Evolutionary conservation across 148 eudicot genomes (phyloP).

Genomic region (Rhododendron ferrugineum): DNA sequence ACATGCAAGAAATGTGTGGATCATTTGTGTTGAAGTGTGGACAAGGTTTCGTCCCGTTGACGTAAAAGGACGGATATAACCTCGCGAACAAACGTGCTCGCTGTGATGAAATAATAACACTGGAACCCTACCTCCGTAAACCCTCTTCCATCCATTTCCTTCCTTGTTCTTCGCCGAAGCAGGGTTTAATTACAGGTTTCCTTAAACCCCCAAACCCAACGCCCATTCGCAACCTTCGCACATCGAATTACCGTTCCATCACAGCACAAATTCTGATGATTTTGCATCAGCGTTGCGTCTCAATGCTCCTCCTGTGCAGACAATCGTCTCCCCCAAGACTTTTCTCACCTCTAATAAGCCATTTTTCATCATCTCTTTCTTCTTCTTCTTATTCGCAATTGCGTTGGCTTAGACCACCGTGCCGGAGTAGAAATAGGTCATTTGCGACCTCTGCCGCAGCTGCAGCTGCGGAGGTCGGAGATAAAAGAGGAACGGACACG

Average conservation of each 20-base stretch:
- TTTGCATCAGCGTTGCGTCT: slow-evolving; percentile 21
- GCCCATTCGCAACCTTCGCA: neutral
- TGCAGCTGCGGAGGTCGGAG: slow-evolving; percentile 17
- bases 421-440: slow-evolving; percentile 23
- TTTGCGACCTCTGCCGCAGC: slow-evolving; percentile 31
- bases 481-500: slow-evolving; percentile 28
- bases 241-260: neutral
- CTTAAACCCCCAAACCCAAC: neutral
- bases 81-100: neutral
- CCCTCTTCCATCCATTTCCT: neutral
- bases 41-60: too few relatives aligned
- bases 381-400: neutral
- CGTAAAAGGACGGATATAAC: neutral
- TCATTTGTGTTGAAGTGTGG: too few relatives aligned
- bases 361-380: neutral
- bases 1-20: too few relatives aligned
- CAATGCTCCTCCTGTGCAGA: slow-evolving; percentile 48
- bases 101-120: neutral
- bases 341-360: slow-evolving; percentile 13
- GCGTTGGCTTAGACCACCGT: slow-evolving; percentile 13
- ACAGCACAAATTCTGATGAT: slow-evolving; percentile 14
- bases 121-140: too few relatives aligned
- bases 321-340: slow-evolving; percentile 30
- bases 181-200: neutral
- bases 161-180: neutral